Base-by-base conservation (phyloP, 495 filamentous ascomycete genomes). In the Pyrenula massariospora region DNA sequence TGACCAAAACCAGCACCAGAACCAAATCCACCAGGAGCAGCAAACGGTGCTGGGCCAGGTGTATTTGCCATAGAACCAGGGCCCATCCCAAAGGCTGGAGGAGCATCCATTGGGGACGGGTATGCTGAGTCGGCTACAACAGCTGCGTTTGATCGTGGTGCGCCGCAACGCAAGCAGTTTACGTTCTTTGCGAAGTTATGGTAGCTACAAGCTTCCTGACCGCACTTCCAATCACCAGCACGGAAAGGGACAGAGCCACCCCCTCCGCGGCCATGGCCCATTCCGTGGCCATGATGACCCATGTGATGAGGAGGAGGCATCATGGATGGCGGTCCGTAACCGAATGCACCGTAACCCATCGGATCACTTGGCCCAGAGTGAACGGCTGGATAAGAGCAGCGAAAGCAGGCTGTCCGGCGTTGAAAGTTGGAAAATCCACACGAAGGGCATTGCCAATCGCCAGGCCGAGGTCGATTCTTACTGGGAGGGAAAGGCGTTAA, bases 121-220 rank as follows among this genome's bases (percentile, higher is more conserved):
- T 91, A 96, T 19, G 88, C 89, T 22, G 90, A 89, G 65, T 96
- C 93, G 24, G 91, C 91, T 55, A 96, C 90, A 15, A 97, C 87
- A 23, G 91, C 90, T 54, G 93, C 93, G 55, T 86, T 86, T 54
- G 91, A 91, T 62, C 93, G 89, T 67, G 91, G 93, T 22, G 91
- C 94, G 64, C 93, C 93, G 64, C 93, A 98, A 55, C 93, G 88
- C 54, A 98, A 80, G 70, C 93, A 98, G 68, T 88, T 93, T 60
- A 96, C 92, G 66, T 98, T 98, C 80, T 98, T 98, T 50, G 93
- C 93, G 65, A 98, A 98, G 70, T 98, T 98, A 72, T 98, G 93
- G 64, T 98, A 98, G 25, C 88, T 89, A 68, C 93, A 98, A n/a
- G 90, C 90, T 65, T 96, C 92, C 42, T 90, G 91, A 50, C 93